A percentile compares a stretch with the other conserved stretches of the same genome.
phyloP scores from a whole-genome alignment of 2,329 filamentous ascomycete species.

The Anthostomella pinea region DNA sequence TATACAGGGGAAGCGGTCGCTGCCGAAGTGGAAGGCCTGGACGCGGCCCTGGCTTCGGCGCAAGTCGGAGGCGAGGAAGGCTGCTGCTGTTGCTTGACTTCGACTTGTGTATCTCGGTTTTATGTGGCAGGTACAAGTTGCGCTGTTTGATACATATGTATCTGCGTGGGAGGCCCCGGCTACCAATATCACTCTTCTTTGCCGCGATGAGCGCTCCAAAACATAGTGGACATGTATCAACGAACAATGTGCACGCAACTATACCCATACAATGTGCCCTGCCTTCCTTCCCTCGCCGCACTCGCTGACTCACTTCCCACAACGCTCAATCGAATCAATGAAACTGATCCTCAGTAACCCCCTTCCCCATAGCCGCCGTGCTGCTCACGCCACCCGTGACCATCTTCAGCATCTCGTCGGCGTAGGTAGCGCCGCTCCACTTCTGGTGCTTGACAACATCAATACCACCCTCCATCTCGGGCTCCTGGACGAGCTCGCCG shows the following conservation, averaged over 20 bases:
- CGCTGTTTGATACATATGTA: too few relatives aligned
- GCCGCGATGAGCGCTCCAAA: too few relatives aligned
- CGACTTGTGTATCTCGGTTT: too few relatives aligned
- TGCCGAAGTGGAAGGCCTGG: constrained; percentile 21
- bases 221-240: too few relatives aligned
- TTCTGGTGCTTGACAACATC: constrained; percentile 99
- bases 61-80: constrained; percentile 12
- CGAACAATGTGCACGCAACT: too few relatives aligned
- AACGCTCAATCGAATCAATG: constrained; percentile 39
- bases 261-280: too few relatives aligned
- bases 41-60: constrained; percentile 19
- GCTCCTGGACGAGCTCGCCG: constrained; percentile 95
- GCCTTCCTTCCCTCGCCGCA: too few relatives aligned
- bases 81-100: constrained; percentile 4
- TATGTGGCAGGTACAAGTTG: too few relatives aligned
- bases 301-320: too few relatives aligned
- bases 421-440: constrained; percentile 93
- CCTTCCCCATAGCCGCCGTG: constrained; percentile 94
- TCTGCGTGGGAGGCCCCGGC: too few relatives aligned
- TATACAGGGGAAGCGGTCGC: constrained; percentile 11
- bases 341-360: constrained; percentile 98
- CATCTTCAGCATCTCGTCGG: constrained; percentile 96
- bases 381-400: constrained; percentile 88
- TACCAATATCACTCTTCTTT: too few relatives aligned
- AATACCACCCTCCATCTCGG: constrained; percentile 85